These are phyloP conservation scores for Phytophthora palmivora DNA, from an alignment of 352 stramenopile species.

Conservation along the genomic window DNA sequence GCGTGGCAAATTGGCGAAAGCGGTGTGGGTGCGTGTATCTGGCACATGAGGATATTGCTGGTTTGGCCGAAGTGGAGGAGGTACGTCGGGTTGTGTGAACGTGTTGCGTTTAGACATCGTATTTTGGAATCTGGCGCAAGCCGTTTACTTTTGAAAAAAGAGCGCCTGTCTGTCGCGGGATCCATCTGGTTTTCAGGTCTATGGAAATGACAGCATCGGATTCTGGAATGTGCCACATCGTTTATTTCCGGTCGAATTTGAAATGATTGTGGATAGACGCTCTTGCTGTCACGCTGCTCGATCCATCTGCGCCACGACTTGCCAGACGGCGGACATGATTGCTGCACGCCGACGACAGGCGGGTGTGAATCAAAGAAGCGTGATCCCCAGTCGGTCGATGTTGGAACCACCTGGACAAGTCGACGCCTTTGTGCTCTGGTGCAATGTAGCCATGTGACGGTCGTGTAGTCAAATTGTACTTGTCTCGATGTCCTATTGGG, in stretches of 20 bases:
- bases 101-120: background rate
- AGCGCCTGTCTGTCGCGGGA: no score
- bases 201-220: constrained; percentile 3
- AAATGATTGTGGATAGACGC: background rate
- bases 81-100: constrained; percentile 3
- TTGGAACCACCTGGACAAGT: background rate
- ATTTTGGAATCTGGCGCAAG: constrained; percentile 7
- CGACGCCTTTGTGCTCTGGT: background rate
- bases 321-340: background rate
- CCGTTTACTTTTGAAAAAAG: constrained; percentile 8
- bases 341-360: background rate
- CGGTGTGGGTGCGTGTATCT: constrained; percentile 23
- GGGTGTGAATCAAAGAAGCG: background rate
- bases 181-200: constrained; percentile 13
- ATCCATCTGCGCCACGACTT: constrained; percentile 5
- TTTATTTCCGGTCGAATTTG: constrained; percentile 11
- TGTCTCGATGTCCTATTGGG: background rate
- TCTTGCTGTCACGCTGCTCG: background rate
- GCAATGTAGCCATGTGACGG: background rate
- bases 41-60: constrained; percentile 5
- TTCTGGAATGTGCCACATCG: constrained; percentile 8
- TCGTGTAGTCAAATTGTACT: background rate
- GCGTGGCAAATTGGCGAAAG: constrained; percentile 17
- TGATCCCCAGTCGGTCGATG: background rate
- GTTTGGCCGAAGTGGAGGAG: background rate